Conservation (phyloP, 192 early-diverging fungal genomes). For the Backusella sp. region DNA sequence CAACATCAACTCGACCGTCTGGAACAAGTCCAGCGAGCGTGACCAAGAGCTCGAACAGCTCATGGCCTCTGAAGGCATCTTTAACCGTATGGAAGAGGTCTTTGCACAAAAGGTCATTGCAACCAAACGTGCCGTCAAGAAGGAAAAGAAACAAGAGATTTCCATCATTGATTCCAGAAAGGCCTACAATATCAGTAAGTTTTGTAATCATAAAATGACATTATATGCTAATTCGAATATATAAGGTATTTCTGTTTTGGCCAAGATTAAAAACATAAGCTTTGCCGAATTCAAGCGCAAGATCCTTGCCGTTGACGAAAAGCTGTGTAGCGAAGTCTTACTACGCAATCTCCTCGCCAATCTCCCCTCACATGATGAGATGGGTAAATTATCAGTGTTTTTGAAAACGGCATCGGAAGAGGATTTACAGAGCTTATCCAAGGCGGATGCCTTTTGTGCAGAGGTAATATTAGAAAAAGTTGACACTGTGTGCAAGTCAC, state of each 20-base stretch:
- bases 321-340: constrained; percentile 60
- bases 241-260: constrained; percentile 37
- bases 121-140: constrained; percentile 34
- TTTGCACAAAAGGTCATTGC: constrained; percentile 35
- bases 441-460: constrained; percentile 74
- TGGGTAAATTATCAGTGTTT: constrained; percentile 70
- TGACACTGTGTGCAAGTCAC: not conserved
- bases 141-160: constrained; percentile 62
- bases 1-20: constrained; percentile 30
- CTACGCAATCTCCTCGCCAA: constrained; percentile 66
- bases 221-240: too few relatives aligned
- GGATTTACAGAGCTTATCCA: constrained; percentile 55
- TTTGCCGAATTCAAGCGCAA: constrained; percentile 68
- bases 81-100: constrained; percentile 26
- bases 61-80: constrained; percentile 32
- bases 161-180: constrained; percentile 71
- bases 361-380: constrained; percentile 71
- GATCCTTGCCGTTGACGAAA: constrained; percentile 68
- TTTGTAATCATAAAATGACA: too few relatives aligned
- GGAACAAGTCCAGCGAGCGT: constrained; percentile 13
- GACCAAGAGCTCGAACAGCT: constrained; percentile 14
- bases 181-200: constrained; percentile 59
- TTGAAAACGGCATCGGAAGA: constrained; percentile 60
- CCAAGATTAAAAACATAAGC: constrained; percentile 61
- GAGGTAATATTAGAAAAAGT: constrained; percentile 35